phyloP scores from a whole-genome alignment of 805 yeast genomes.

The Ogataea degrootiae region DNA sequence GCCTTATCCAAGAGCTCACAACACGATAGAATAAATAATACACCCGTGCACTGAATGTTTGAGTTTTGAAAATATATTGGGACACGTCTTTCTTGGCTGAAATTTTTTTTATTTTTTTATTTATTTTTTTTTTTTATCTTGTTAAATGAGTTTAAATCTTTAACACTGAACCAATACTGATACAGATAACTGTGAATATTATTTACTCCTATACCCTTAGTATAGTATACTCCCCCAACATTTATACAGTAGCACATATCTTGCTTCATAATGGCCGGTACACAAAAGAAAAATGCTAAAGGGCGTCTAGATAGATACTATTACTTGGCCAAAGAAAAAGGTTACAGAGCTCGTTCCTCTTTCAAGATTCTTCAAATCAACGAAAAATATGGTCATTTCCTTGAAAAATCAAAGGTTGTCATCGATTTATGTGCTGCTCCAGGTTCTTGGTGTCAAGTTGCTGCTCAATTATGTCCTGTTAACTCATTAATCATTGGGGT shows the following conservation, averaged over 20 bases:
- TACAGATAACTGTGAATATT: no score
- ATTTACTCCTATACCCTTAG: background rate
- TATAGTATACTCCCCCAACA: background rate
- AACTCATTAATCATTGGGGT: slow-evolving; percentile 95
- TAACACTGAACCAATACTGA: no score
- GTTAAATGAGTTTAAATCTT: no score
- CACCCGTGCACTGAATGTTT: no score
- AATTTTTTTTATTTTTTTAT: no score
- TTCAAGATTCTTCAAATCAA: slow-evolving; percentile 92
- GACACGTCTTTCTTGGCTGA: no score
- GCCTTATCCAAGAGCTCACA: no score
- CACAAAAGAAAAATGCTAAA: slow-evolving; percentile 92
- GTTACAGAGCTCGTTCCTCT: slow-evolving; percentile 98
- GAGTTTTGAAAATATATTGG: no score
- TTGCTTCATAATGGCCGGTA: slow-evolving; percentile 48
- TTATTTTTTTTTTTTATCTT: no score
- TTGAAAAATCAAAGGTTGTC: slow-evolving; percentile 91
- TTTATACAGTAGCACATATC: background rate
- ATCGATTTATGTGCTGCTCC: slow-evolving; percentile 99
- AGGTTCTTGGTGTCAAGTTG: slow-evolving; percentile 99
- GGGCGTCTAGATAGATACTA: slow-evolving; percentile 99
- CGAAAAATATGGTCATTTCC: slow-evolving; percentile 93
- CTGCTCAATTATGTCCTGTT: slow-evolving; percentile 86
- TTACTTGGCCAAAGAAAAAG: slow-evolving; percentile 93
- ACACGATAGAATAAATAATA: no score